These are phyloP conservation scores for Candida ortonii DNA, from an alignment of 805 yeast species.

Conservation along the genomic window DNA sequence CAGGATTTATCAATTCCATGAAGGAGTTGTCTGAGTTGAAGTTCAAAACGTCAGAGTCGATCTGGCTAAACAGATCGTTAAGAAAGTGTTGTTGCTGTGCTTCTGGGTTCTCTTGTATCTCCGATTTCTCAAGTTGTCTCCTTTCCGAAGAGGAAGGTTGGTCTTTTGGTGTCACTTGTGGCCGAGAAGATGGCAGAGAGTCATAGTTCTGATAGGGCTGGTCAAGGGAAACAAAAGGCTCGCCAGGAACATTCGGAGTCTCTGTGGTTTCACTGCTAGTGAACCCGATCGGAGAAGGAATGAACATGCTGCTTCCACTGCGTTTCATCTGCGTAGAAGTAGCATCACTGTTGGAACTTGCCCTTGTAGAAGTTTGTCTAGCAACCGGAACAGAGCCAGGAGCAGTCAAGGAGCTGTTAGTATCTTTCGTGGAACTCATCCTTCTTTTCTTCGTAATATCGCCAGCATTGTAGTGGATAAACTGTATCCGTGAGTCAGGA, in stretches of 20 bases:
- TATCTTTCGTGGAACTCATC: no score
- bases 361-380: no score
- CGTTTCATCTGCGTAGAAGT: not conserved
- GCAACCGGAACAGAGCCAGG: no score
- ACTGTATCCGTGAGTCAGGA: constrained; percentile 29
- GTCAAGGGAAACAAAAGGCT: constrained; percentile 2
- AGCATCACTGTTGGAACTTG: no score
- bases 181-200: no score
- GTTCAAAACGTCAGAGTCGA: constrained; percentile 32
- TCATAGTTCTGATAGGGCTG: no score
- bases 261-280: constrained; percentile 18
- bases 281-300: constrained; percentile 35
- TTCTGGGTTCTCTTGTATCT: constrained; percentile 5
- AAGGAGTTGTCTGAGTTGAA: constrained; percentile 17
- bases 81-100: constrained; percentile 26
- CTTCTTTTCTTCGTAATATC: constrained; percentile 11
- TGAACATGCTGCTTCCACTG: constrained; percentile 15
- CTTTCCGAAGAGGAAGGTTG: no score
- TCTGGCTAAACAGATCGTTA: constrained; percentile 30
- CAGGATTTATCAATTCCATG: constrained; percentile 15
- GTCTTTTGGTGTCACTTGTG: no score
- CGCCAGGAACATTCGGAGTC: constrained; percentile 10
- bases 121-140: no score
- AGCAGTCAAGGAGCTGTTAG: no score
- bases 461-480: constrained; percentile 27